phyloP scores from a whole-genome alignment of 176 grass and related monocot genomes.

The Poa pratensis region DNA sequence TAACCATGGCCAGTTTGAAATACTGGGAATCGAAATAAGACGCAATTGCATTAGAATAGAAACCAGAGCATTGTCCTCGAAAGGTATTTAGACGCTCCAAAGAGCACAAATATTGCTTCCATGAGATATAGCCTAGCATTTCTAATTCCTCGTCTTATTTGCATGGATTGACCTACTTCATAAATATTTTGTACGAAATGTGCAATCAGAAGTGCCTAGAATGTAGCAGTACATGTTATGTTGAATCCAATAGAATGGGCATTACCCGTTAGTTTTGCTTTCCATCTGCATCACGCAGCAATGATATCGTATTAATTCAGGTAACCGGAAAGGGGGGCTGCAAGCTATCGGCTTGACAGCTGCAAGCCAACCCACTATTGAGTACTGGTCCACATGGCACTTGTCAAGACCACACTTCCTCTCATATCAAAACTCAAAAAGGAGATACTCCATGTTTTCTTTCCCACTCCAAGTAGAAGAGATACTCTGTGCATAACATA shows the following conservation, averaged over 20 bases:
- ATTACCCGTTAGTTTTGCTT: constrained; percentile 3
- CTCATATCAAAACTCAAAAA: constrained; percentile 60
- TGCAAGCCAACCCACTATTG: constrained; percentile 58
- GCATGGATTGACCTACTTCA: not conserved
- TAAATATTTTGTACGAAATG: not conserved
- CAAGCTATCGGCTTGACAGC: constrained; percentile 53
- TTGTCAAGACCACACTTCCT: constrained; percentile 52
- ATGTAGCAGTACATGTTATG: not conserved
- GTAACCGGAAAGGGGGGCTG: constrained; percentile 45
- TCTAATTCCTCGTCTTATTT: not conserved
- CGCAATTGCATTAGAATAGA: too few species aligned
- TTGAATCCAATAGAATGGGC: constrained; percentile 33
- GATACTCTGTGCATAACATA: constrained; percentile 53
- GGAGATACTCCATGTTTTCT: constrained; percentile 38
- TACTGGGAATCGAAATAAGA: too few species aligned
- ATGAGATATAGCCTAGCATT: not conserved
- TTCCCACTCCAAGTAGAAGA: constrained; percentile 22
- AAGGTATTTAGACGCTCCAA: too few species aligned
- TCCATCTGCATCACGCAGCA: constrained; percentile 32
- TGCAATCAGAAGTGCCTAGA: not conserved
- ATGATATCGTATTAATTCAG: constrained; percentile 54
- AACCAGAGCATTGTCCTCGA: too few species aligned
- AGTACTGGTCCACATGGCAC: constrained; percentile 55
- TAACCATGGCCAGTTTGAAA: too few species aligned
- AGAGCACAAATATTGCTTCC: too few species aligned